Base-by-base conservation (phyloP, 345 rosid species). In the Ailanthus altissimus region DNA sequence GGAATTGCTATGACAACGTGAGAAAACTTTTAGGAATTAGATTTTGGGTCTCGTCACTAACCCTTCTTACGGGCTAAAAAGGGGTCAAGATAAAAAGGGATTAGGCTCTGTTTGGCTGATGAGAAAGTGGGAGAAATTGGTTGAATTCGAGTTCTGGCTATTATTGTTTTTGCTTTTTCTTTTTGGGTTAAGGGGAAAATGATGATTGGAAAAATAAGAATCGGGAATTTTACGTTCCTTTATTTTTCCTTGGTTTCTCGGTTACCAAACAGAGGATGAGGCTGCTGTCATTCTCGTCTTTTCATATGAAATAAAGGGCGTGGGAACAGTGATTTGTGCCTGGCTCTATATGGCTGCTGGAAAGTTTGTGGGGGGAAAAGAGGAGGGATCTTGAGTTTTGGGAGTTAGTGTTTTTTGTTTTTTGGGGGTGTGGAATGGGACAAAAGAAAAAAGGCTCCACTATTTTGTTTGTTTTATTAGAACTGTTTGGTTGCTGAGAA, bases 1-100 rank as follows among this genome's bases (percentile, higher is more conserved):
- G 40, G 21, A 63, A 71, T 64, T 81, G 53, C 75, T 49, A 60
- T 15, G 77, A 79, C 81, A 86, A 71, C 43, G 66, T 14, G 32
- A 32, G 75, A n/a, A 65, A 72, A 45, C 46, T 25, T 13, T 13
- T 6, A 25, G 77, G 80, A 69, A 59, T 80, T 65, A 0, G 59
- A 47, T 64, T 75, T 75, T 54, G 50, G n/a, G 28, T 76, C 18
- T 61, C 74, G 51, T 78, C 79, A 68, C 71, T 77, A 45, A 21
- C 65, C 50, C 23, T 72, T 36, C 42, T 54, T 67, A 59, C 16
- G 72, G 75, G 61, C 56, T 62, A 47, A n/a, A 53, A 63, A 57
- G 38, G 25, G 8, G 28, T n/a, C 5, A 45, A 11, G 18, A 23
- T 6, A 25, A 47, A 46, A 9, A 15, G 15, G 21, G 67, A 18